Base-by-base conservation (phyloP, 495 filamentous ascomycete species). In the Bryoglossum gracile region DNA sequence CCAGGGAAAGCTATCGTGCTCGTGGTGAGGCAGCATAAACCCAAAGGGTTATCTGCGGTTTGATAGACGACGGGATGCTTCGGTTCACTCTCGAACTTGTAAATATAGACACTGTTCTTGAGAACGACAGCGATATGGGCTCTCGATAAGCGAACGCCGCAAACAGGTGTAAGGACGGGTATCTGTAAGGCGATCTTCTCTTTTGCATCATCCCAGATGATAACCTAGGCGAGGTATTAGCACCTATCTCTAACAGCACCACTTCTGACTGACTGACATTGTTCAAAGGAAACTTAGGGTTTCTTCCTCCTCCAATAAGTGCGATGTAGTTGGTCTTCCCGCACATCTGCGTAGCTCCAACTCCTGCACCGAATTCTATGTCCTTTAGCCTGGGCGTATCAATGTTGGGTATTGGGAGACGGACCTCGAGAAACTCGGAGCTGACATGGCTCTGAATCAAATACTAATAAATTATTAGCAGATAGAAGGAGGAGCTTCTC, bases 171-270 rank as follows among this genome's bases (percentile, higher is more conserved):
- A 40, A 78, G 77, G 56, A 88, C 85, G 46, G 87, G 83, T 35
- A 94, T 75, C 0, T 80, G 79, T 36, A 89, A 76, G 21, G 78
- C 83, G 4, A 78, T 74, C 57, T 86, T 86, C 53, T 84, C 79
- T 54, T 86, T 88, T 19, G 72, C 74, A 56, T 94, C 88, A 62
- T 97, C 89, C 92, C 91, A 98, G 50, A 96, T 85, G 22, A 94
- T 77, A 50, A 90, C 72, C 84, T 87, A 35, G 19, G 11, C 39
- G 22, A 53, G 43, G 8, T 11, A 21, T 50, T 42, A 45, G 13
- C 32, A 19, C 17, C n/a, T 14, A 2, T 37, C 34, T 36, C 19
- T 17, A 16, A 21, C 8, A 3, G n/a, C 38, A 3, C n/a, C 6
- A 19, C 11, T 9, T 30, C 4, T 13, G n/a, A n/a, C n/a, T 21